Base-by-base conservation (phyloP, 2,329 filamentous ascomycete genomes). In the Colletotrichum limetticola region DNA sequence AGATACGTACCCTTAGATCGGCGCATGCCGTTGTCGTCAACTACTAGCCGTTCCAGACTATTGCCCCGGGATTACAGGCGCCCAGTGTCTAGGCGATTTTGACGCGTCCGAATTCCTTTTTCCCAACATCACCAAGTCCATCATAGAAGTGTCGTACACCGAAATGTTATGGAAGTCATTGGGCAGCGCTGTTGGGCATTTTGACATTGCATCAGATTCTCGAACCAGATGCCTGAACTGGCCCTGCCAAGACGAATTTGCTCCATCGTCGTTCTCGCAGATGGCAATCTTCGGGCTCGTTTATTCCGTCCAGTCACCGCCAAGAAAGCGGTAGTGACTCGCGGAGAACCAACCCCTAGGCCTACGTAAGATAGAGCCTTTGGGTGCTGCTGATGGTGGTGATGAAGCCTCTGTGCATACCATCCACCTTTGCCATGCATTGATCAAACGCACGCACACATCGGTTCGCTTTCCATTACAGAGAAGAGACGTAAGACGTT, bases 401-500 rank as follows among this genome's bases (percentile, higher is more conserved):
- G 42, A 49, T 69, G 42, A 57, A 63, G 58, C 28, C 37, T 72
- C 35, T 22, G 46, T 24, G 35, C 52, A 57, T 30, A 52, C 32
- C 26, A 32, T 32, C 37, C 26, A 52, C 24, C 37, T 22, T 46
- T 14, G 5, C 30, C 60, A 59, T 70, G 66, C 66, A 65, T 70
- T 65, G 66, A 65, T 32, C 60, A 59, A 35, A 60, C 42, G 56
- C 55, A 65, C 42, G 42, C 42, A 49, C 22, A 49, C 55, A 49
- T 72, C 70, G 71, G 60, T 62, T 72, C 60, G 61, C 60, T 71
- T 52, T 56, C 66, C 28, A 55, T 30, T 22, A 60, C 22, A 61
- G 32, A 65, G 60, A 72, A 65, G 60, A 68, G 71, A 70, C 60
- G 59, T 35, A 72, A 66, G 46, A 72, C 56, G 60, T 70, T 72